A percentile compares a stretch with the other conserved stretches of the same genome.
These are phyloP conservation scores for Colletotrichum lupini DNA, from an alignment of 2,329 filamentous ascomycete genomes.

Conservation along the genomic window DNA sequence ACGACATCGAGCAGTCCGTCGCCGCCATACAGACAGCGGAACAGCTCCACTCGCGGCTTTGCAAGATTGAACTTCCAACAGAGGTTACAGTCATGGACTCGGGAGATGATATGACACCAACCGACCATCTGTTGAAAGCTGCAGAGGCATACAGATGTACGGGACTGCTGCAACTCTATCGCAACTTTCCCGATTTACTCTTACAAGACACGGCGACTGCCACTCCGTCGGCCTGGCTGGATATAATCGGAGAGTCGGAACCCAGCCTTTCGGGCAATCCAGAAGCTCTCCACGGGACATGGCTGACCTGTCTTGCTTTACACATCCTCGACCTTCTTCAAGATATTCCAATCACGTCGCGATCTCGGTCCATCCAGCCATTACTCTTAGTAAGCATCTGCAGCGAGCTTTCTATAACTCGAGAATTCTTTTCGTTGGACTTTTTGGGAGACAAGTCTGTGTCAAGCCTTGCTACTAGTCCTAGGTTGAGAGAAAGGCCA, in stretches of 20 bases:
- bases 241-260: conserved; percentile 10
- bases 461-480: conserved; percentile 28
- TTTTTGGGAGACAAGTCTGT: background rate
- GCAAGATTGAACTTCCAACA: background rate
- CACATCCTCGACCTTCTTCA: conserved; percentile 55
- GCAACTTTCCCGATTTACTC: conserved; percentile 53
- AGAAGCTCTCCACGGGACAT: conserved; percentile 42
- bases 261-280: background rate
- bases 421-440: background rate
- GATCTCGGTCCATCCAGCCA: conserved; percentile 56
- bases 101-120: conserved; percentile 41
- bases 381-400: conserved; percentile 55
- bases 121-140: conserved; percentile 40
- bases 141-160: conserved; percentile 44
- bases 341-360: conserved; percentile 54
- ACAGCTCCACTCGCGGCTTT: conserved; percentile 35
- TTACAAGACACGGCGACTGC: conserved; percentile 38
- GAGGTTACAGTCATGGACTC: conserved; percentile 31
- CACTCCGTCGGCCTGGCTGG: conserved; percentile 5
- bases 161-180: conserved; percentile 42
- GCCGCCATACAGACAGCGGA: conserved; percentile 38
- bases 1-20: conserved; percentile 40
- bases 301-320: conserved; percentile 55
- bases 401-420: conserved; percentile 50
- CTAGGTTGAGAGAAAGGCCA: conserved; percentile 39